These are phyloP conservation scores for Ceratocystiopsis sp. DNA, from an alignment of 2,329 filamentous ascomycete genomes.

Conservation along the genomic window DNA sequence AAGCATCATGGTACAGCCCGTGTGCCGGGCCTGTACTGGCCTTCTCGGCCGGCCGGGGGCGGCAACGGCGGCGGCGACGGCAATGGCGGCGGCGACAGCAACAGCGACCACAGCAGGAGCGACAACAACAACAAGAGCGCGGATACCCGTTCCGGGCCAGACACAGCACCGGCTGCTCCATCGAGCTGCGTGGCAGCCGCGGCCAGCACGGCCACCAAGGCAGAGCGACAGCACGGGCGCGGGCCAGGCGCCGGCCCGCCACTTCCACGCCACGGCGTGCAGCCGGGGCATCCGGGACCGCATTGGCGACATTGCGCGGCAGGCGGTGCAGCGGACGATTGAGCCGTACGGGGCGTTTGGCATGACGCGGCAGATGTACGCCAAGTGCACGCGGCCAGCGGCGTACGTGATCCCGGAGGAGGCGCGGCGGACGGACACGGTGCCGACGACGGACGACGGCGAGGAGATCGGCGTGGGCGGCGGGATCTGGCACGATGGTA, in stretches of 20 bases:
- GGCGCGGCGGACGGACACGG: slow-evolving; percentile 44
- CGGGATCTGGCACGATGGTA: slow-evolving; percentile 73
- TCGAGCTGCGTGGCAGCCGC: too few relatives aligned
- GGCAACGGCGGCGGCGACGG: too few relatives aligned
- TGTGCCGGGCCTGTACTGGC: too few relatives aligned
- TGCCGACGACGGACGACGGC: slow-evolving; percentile 57
- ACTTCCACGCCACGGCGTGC: slow-evolving; percentile 4
- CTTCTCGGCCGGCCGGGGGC: too few relatives aligned
- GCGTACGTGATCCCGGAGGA: slow-evolving; percentile 60
- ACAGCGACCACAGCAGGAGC: too few relatives aligned
- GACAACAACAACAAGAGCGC: too few relatives aligned
- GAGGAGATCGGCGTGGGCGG: slow-evolving; percentile 64
- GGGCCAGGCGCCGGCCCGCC: neutral
- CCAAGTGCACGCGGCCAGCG: slow-evolving; percentile 54
- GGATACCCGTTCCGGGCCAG: too few relatives aligned
- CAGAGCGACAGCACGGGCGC: neutral
- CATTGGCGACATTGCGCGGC: slow-evolving; percentile 9
- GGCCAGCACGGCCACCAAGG: neutral
- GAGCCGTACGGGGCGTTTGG: slow-evolving; percentile 56
- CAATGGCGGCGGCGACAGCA: too few relatives aligned
- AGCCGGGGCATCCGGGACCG: slow-evolving; percentile 4
- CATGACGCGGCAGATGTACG: slow-evolving; percentile 62
- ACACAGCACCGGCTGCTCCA: too few relatives aligned
- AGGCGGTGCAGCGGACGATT: slow-evolving; percentile 8
- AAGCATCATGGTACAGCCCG: too few relatives aligned